phyloP scores from a whole-genome alignment of 2,329 filamentous ascomycete genomes.

The Hypoxylon sp. region DNA sequence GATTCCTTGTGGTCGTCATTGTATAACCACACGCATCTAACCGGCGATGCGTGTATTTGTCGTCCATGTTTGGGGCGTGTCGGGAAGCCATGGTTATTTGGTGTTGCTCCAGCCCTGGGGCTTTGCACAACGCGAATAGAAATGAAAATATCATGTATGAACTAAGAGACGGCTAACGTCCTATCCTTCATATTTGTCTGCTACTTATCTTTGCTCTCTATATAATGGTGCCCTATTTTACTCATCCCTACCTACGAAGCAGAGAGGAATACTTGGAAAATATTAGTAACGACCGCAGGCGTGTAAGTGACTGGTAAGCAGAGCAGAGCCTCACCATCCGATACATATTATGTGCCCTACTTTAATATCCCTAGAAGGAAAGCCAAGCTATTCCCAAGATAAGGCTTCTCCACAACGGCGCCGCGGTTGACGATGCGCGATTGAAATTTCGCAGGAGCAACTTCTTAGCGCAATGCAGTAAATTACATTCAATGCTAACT shows the following conservation, averaged over 20 bases:
- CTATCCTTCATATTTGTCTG: neutral
- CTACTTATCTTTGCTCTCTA: neutral
- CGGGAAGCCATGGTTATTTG: too few species aligned
- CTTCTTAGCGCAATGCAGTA: slow-evolving; percentile 1
- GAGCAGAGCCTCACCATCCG: too few species aligned
- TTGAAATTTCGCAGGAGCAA: slow-evolving; percentile 14
- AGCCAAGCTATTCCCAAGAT: slow-evolving; percentile 20
- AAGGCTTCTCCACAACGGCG: slow-evolving; percentile 14
- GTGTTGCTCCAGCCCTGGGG: too few species aligned
- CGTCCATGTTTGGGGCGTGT: too few species aligned
- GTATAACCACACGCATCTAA: too few species aligned
- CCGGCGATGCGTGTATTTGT: too few species aligned
- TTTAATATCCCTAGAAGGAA: slow-evolving; percentile 17
- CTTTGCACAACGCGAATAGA: neutral
- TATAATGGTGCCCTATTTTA: neutral
- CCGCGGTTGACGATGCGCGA: slow-evolving; percentile 16
- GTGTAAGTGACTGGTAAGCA: neutral
- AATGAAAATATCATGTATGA: neutral
- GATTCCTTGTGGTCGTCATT: too few species aligned
- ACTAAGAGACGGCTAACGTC: neutral
- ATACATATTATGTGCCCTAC: too few species aligned
- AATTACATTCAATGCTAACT: slow-evolving; percentile 16
- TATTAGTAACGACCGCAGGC: neutral
- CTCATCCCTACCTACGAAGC: neutral
- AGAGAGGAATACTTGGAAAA: neutral